phyloP scores from a whole-genome alignment of 257 asterid genomes.

The Petunia axillaris region DNA sequence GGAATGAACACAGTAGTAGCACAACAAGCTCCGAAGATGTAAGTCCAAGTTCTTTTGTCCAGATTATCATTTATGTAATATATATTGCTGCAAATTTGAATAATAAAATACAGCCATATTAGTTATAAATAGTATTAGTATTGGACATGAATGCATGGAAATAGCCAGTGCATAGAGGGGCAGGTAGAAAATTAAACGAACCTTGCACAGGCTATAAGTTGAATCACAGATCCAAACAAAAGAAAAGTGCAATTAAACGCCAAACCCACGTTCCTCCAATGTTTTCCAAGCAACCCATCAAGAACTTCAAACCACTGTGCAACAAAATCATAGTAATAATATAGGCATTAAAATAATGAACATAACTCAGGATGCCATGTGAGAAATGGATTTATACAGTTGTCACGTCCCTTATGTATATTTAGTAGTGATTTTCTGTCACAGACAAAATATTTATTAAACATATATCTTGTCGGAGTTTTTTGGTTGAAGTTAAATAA shows the following conservation, averaged over 20 bases:
- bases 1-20: slow-evolving; percentile 95
- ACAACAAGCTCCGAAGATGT: slow-evolving; percentile 93
- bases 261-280: slow-evolving; percentile 98
- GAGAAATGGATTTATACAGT: slow-evolving; percentile 24
- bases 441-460: background rate
- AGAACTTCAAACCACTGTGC: slow-evolving; percentile 96
- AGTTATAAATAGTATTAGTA: too few species aligned
- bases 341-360: background rate
- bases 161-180: too few species aligned
- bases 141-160: too few species aligned
- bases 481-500: background rate
- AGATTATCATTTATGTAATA: slow-evolving; percentile 90
- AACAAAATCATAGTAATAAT: background rate
- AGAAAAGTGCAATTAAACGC: slow-evolving; percentile 95
- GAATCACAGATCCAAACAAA: slow-evolving; percentile 94
- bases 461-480: slow-evolving; percentile 7
- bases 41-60: slow-evolving; percentile 98
- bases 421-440: background rate
- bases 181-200: slow-evolving; percentile 27
- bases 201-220: slow-evolving; percentile 99
- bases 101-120: background rate
- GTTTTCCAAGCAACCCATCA: slow-evolving; percentile 88
- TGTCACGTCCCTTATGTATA: background rate
- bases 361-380: slow-evolving; percentile 33
- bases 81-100: slow-evolving; percentile 67